Evolutionary conservation across 352 stramenopile genomes (phyloP), one percentile per base, ranked within the genome.

Genomic region (Phytophthora pini): DNA sequence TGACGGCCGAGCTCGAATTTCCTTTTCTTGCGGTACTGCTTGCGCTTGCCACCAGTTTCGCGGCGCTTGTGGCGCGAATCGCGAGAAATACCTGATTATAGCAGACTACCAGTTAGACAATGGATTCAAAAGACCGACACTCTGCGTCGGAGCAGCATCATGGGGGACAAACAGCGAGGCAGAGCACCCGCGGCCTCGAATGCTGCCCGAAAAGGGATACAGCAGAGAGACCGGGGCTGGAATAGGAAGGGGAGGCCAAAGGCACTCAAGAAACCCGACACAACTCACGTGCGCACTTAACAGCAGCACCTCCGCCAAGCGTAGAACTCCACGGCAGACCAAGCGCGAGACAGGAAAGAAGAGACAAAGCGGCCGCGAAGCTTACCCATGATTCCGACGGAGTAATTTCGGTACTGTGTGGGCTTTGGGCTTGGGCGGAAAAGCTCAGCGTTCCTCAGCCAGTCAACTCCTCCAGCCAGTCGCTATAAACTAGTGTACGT

Each of bases 11-110:
- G 81, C 86, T 99, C 97, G 86, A 99, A 99, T 95, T 95, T 95
- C 75, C 98, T 92, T 98, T 99, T 99, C 94, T 99, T 99, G 80
- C 94, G 94, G 86, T 92, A 98, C 80, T 98, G 88, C 59, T 91
- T 90, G 62, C 97, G 97, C 90, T 98, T 99, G 68, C 97, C 98
- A 94, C 98, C 98, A 66, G 98, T 99, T 87, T 99, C 93, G 76
- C 98, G 96, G 82, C 98, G 97, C 92, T 99, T 99, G 92, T 99
- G 97, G 69, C 88, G 93, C 76, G 96, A 98, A 94, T 99, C 98
- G 90, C 98, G 97, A 87, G 97, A 99, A 88, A 99, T 99, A 98
- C 98, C 98, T 98, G 87, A n/a, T 17, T n/a, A 24, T 11, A 58
- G 46, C 38, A 40, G 15, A 65, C 38, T 61, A 36, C 17, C 45